Evolutionary conservation across 2,329 filamentous ascomycete genomes (phyloP).

Genomic region (Hymenoscyphus fraxineus): DNA sequence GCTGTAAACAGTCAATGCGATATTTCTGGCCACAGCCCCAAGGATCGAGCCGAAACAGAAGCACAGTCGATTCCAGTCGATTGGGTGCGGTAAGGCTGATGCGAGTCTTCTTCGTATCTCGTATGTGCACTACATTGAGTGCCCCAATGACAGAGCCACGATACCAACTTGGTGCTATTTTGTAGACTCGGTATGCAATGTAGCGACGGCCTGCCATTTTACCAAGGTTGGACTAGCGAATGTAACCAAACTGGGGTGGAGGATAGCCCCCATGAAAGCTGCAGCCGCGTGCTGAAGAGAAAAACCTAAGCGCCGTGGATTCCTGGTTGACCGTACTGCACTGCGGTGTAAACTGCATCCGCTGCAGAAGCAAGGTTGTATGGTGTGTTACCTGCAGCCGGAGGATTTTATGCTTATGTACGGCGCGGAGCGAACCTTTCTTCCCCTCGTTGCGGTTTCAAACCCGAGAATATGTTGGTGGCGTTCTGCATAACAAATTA

Average conservation of each 20-base stretch:
- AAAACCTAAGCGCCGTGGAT: not conserved
- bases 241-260: not conserved
- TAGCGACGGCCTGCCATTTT: too few species aligned
- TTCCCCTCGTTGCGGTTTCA: not conserved
- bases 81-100: not conserved
- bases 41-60: not conserved
- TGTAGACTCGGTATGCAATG: not conserved
- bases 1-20: not conserved
- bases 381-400: constrained; percentile 8
- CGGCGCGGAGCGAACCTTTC: constrained; percentile 14
- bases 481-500: constrained; percentile 4
- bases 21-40: not conserved
- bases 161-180: not conserved
- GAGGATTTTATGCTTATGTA: constrained; percentile 17
- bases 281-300: constrained; percentile 2
- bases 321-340: not conserved
- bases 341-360: constrained; percentile 1
- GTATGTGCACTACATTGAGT: not conserved
- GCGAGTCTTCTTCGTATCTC: not conserved
- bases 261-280: not conserved
- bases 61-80: not conserved
- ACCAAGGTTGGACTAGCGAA: too few species aligned
- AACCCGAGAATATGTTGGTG: constrained; percentile 13
- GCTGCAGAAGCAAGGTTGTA: constrained; percentile 8
- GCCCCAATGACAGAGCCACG: not conserved